Percentiles rank a stretch among this genome's conserved stretches.
These are phyloP conservation scores for Urochloa ruziziensis DNA, from an alignment of 176 grass and related monocot genomes.

Conservation along the genomic window DNA sequence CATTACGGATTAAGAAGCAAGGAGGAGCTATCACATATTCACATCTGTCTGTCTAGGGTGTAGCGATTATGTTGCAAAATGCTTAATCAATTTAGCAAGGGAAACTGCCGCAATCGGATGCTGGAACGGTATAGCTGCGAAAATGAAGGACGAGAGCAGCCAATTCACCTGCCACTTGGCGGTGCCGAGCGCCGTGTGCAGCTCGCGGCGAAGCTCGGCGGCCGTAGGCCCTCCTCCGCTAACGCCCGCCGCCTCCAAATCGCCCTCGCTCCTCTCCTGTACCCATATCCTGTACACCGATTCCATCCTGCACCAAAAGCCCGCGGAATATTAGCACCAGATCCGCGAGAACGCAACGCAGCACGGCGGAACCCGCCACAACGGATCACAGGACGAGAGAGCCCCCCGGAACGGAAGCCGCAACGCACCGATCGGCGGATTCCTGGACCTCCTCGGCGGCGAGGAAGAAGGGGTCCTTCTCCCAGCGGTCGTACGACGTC, in stretches of 20 bases:
- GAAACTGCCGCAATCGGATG: background rate
- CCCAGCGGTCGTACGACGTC: constrained; percentile 86
- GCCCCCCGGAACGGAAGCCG: background rate
- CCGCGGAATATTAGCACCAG: background rate
- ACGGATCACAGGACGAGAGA: background rate
- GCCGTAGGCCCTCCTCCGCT: constrained; percentile 12
- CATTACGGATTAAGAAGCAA: background rate
- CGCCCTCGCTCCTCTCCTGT: constrained; percentile 36
- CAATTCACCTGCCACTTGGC: constrained; percentile 83
- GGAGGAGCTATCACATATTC: background rate
- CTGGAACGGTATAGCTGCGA: background rate
- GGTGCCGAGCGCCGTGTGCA: constrained; percentile 71
- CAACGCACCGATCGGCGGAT: constrained; percentile 65
- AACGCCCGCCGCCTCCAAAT: background rate
- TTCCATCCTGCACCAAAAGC: constrained; percentile 57
- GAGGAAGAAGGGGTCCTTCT: constrained; percentile 92
- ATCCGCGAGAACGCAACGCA: background rate
- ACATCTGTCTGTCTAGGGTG: background rate
- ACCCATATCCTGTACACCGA: constrained; percentile 70
- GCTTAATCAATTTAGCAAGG: background rate
- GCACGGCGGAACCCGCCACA: background rate
- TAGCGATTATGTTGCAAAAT: background rate
- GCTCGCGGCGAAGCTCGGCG: constrained; percentile 53
- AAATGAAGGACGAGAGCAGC: background rate
- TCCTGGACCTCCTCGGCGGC: constrained; percentile 91